Base-by-base conservation (phyloP, 305 asterid genomes). In the Rubia peregrina region DNA sequence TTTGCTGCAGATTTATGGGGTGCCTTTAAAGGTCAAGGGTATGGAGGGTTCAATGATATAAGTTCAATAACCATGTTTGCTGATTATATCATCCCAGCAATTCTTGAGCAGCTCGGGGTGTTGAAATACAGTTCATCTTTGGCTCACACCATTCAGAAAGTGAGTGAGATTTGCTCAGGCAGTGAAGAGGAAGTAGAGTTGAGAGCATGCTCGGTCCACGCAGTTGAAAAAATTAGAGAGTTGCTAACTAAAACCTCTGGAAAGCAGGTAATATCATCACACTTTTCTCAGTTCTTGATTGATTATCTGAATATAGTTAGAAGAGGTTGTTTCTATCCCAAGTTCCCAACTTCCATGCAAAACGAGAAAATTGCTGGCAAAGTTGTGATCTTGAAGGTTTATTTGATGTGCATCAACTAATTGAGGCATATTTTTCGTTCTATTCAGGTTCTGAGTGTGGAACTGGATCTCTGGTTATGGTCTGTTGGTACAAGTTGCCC, bases 1-100 rank as follows among this genome's bases (percentile, higher is more conserved):
- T 94, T 94, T 82, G 96, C 85, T 74, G 92, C 98, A 46, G 98
- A 94, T 83, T 68, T 94, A 72, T 91, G 97, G 98, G 98, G 98
- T 61, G 92, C 98, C 68, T 94, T 94, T 79, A 89, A 90, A 80
- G 98, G 98, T 74, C 89, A 85, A 76, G 88, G 85, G 46, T 87
- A 82, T 70, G 98, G 98, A 21, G 90, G 89, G 75, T 85, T 94
- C 71, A 85, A 77, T 30, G 97, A 91, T 75, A 77, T 87, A 65
- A 80, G 85, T 63, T 80, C 92, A 40, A 83, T 93, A 80, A 93
- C 97, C 24, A 90, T 93, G 84, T 93, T 93, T 80, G 98, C 98
- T 1, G 98, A 90, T 79, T 93, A 93, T 72, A 90, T 90, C 73
- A 91, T 93, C 69, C 98, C 98, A 71, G 96, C 95, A 55, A 97